phyloP scores from a whole-genome alignment of 139 green algal genomes.

The Closterium sp. region DNA sequence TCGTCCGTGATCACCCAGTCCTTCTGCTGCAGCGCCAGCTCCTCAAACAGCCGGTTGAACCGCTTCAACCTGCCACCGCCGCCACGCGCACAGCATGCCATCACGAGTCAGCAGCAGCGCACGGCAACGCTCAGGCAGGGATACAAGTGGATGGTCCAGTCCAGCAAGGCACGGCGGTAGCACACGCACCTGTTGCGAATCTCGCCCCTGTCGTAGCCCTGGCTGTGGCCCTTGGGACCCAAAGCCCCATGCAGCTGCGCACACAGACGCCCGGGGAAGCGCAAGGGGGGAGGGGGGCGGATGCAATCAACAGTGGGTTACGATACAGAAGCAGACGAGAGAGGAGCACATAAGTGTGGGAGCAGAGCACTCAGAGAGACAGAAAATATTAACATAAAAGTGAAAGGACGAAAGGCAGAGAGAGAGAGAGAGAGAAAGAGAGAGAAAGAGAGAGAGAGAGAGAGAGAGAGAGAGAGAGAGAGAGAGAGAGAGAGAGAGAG shows the following conservation, averaged over 20 bases:
- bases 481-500: no score
- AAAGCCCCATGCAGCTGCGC: not conserved
- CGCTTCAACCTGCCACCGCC: slow-evolving; percentile 3
- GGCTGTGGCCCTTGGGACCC: not conserved
- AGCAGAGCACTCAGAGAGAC: not conserved
- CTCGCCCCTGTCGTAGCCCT: not conserved
- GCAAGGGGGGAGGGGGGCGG: not conserved
- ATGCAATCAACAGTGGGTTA: not conserved
- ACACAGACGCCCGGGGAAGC: not conserved
- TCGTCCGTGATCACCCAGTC: slow-evolving; percentile 11
- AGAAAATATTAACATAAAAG: not conserved
- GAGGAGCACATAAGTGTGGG: not conserved
- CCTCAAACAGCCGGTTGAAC: slow-evolving; percentile 27
- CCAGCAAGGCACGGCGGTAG: no score
- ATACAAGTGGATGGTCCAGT: no score
- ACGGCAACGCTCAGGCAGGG: not conserved
- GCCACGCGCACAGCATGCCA: not conserved
- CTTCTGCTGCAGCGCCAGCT: slow-evolving; percentile 19
- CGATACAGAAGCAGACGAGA: not conserved
- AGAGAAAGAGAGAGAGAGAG: no score
- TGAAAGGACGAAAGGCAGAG: not conserved
- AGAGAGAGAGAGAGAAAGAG: no score
- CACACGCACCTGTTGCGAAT: not conserved
- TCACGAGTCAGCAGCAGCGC: not conserved
- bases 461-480: not conserved